Evolutionary conservation across 208 protist species (phyloP).

Genomic region (Lotmaria passim): DNA sequence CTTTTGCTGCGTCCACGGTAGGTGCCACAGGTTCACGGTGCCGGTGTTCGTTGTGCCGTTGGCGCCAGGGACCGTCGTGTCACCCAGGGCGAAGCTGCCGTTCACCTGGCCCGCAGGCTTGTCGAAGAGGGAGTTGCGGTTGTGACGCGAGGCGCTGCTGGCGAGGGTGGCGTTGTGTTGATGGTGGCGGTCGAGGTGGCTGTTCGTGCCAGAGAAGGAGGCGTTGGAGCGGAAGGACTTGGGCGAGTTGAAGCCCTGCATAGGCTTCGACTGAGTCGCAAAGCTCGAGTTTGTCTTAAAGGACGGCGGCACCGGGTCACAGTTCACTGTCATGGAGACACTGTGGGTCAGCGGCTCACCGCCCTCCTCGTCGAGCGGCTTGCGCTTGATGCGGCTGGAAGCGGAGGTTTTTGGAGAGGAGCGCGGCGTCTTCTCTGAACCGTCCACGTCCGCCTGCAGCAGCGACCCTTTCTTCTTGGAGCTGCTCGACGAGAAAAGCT

Average conservation of each 20-base stretch:
- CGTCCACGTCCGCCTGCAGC: conserved; percentile 11
- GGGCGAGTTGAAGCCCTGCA: not conserved
- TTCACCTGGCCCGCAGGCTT: conserved; percentile 6
- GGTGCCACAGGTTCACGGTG: conserved; percentile 38
- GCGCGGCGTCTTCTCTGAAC: not conserved
- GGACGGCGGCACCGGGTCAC: conserved; percentile 44
- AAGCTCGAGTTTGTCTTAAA: conserved; percentile 44
- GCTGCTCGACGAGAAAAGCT: conserved; percentile 35
- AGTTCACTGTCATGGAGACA: conserved; percentile 36
- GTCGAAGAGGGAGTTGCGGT: conserved; percentile 30
- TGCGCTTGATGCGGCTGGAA: conserved; percentile 16
- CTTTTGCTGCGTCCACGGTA: conserved; percentile 55
- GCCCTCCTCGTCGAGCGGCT: conserved; percentile 13
- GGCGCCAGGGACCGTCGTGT: not conserved
- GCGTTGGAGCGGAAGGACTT: not conserved
- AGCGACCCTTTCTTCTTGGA: conserved; percentile 26
- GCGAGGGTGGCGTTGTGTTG: conserved; percentile 22
- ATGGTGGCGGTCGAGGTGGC: conserved; percentile 22
- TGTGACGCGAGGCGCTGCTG: conserved; percentile 13
- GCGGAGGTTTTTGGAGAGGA: conserved; percentile 8
- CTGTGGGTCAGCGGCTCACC: conserved; percentile 17
- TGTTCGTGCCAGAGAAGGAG: conserved; percentile 12
- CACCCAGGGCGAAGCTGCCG: conserved; percentile 20
- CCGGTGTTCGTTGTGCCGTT: conserved; percentile 17
- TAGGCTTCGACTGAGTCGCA: conserved; percentile 10